These are phyloP conservation scores for Albatrellus ellisii DNA, from an alignment of 768 basidiomycete species.

Conservation along the genomic window DNA sequence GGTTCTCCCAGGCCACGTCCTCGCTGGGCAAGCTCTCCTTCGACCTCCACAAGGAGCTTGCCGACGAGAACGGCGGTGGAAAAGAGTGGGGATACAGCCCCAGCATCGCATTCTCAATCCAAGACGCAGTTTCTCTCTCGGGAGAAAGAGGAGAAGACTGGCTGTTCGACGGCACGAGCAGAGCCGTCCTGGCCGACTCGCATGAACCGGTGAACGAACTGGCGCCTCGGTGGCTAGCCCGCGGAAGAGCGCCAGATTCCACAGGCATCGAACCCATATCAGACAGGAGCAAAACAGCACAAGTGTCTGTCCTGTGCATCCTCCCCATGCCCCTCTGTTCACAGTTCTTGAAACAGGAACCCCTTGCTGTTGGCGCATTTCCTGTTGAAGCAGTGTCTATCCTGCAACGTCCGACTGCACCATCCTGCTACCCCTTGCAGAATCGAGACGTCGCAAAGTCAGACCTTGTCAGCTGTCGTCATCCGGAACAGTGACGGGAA, in stretches of 20 bases:
- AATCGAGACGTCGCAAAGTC: slow-evolving; percentile 15
- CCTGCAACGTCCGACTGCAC: slow-evolving; percentile 18
- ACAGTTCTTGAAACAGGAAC: slow-evolving; percentile 10
- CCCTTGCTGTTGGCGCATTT: slow-evolving; percentile 20
- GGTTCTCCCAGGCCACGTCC: slow-evolving; percentile 8
- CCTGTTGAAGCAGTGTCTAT: slow-evolving; percentile 18
- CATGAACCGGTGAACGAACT: neutral
- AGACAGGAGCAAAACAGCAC: slow-evolving; percentile 18
- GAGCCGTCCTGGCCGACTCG: slow-evolving; percentile 11
- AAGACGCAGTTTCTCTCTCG: slow-evolving; percentile 1
- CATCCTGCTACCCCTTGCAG: slow-evolving; percentile 12
- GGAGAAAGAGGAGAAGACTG: slow-evolving; percentile 16
- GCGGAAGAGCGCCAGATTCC: neutral
- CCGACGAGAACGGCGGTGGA: slow-evolving; percentile 23
- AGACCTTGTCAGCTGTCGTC: slow-evolving; percentile 1
- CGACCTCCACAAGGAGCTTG: slow-evolving; percentile 25
- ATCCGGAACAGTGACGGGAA: slow-evolving; percentile 4
- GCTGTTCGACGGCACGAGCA: slow-evolving; percentile 17
- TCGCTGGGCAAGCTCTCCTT: slow-evolving; percentile 10
- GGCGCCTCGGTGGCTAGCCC: slow-evolving; percentile 6
- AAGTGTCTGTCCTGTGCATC: slow-evolving; percentile 17
- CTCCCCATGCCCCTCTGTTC: neutral
- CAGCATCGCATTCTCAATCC: slow-evolving; percentile 19
- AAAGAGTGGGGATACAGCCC: slow-evolving; percentile 27
- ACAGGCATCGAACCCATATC: slow-evolving; percentile 13